Conservation (phyloP, 768 basidiomycete species). For the Fistulinella prunicolor region DNA sequence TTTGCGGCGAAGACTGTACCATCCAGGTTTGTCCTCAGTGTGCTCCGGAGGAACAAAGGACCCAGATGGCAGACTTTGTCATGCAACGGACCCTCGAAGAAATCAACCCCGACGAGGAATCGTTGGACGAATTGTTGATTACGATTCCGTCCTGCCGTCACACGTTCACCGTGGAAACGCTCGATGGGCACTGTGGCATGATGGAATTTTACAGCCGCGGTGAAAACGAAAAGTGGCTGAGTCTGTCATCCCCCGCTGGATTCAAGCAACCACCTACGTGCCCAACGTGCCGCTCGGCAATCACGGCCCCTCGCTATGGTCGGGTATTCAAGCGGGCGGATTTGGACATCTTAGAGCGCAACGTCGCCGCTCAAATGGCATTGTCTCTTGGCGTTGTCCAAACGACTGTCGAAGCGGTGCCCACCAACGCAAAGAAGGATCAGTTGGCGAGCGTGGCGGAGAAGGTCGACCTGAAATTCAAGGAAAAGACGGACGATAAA, state of each 20-base stretch:
- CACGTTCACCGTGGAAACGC: conserved; percentile 66
- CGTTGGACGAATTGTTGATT: conserved; percentile 52
- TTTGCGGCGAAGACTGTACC: conserved; percentile 64
- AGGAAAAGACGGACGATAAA: conserved; percentile 4
- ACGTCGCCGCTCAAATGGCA: conserved; percentile 54
- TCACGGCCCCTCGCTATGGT: conserved; percentile 59
- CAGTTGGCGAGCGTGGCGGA: conserved; percentile 3
- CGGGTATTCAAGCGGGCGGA: conserved; percentile 59
- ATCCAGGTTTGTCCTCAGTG: conserved; percentile 56
- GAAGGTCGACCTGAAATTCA: conserved; percentile 16
- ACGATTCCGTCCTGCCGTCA: conserved; percentile 62
- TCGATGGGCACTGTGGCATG: conserved; percentile 60
- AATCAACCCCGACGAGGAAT: conserved; percentile 37
- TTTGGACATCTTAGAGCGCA: conserved; percentile 63
- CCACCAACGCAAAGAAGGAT: conserved; percentile 22
- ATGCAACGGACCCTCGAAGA: conserved; percentile 50
- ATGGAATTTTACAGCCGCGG: conserved; percentile 44
- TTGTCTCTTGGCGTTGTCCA: conserved; percentile 36
- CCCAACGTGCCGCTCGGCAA: conserved; percentile 57
- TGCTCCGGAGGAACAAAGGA: conserved; percentile 35
- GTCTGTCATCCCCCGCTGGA: conserved; percentile 40
- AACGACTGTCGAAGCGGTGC: conserved; percentile 27
- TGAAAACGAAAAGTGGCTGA: conserved; percentile 40
- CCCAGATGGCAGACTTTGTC: conserved; percentile 58
- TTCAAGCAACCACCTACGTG: conserved; percentile 49